These are phyloP conservation scores for Phytophthora hybrid DNA, from an alignment of 352 stramenopile genomes.

Conservation along the genomic window DNA sequence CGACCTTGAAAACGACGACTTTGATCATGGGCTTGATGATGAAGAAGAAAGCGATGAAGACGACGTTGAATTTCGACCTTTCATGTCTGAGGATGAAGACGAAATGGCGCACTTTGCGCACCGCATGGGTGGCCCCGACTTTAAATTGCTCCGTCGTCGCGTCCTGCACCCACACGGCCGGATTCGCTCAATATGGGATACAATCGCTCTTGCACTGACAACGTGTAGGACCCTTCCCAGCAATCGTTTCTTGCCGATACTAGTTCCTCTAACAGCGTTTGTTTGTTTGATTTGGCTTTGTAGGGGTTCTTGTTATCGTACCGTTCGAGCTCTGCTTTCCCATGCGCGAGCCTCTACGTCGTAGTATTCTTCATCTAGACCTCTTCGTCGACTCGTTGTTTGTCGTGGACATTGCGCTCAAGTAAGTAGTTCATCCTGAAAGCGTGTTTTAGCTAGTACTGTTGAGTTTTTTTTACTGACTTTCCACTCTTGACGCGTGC, in stretches of 20 bases:
- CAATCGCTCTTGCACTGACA: constrained; percentile 58
- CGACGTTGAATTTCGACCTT: constrained; percentile 18
- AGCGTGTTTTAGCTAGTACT: neutral
- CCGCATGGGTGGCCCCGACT: constrained; percentile 48
- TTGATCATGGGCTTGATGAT: constrained; percentile 24
- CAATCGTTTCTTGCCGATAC: neutral
- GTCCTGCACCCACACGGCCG: constrained; percentile 77
- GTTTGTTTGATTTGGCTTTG: neutral
- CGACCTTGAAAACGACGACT: constrained; percentile 20
- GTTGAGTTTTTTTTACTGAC: neutral
- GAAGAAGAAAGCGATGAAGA: constrained; percentile 21
- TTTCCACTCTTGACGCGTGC: neutral
- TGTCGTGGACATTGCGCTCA: constrained; percentile 71
- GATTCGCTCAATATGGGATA: constrained; percentile 67
- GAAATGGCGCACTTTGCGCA: constrained; percentile 77
- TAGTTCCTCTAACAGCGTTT: neutral
- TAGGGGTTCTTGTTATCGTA: constrained; percentile 69
- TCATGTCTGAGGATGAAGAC: constrained; percentile 58
- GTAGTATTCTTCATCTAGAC: constrained; percentile 58
- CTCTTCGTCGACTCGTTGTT: constrained; percentile 76
- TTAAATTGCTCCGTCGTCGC: constrained; percentile 53
- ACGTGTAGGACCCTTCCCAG: constrained; percentile 52
- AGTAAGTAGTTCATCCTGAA: constrained; percentile 39
- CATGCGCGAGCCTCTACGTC: constrained; percentile 40
- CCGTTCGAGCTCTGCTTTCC: constrained; percentile 80